Evolutionary conservation across 2,329 filamentous ascomycete species (phyloP).

Genomic region (Penicillium psychrosexuale): DNA sequence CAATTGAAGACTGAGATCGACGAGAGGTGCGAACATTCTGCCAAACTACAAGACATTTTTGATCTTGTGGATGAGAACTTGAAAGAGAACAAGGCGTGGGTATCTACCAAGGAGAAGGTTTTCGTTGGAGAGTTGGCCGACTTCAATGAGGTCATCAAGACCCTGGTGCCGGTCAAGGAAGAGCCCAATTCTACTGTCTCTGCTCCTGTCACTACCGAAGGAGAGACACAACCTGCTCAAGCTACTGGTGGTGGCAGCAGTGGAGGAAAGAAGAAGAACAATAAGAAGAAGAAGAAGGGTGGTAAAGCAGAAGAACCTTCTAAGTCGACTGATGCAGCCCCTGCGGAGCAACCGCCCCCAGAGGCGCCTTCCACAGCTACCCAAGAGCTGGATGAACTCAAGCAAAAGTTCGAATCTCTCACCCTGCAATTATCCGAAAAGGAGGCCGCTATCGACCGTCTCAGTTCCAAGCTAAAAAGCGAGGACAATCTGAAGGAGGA

Average conservation of each 20-base stretch:
- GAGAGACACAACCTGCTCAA: slow-evolving; percentile 20
- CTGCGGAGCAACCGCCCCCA: slow-evolving; percentile 21
- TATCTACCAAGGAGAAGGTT: slow-evolving; percentile 33
- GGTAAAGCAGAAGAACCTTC: slow-evolving; percentile 49
- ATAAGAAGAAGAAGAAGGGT: slow-evolving; percentile 84
- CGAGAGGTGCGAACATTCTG: slow-evolving; percentile 37
- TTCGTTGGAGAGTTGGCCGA: slow-evolving; percentile 32
- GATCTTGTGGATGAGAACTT: slow-evolving; percentile 42
- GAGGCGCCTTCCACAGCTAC: slow-evolving; percentile 33
- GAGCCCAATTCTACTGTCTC: slow-evolving; percentile 11
- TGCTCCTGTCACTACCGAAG: slow-evolving; percentile 16
- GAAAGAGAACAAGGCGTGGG: slow-evolving; percentile 36
- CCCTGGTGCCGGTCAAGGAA: slow-evolving; percentile 23
- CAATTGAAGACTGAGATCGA: slow-evolving; percentile 44
- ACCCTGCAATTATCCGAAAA: slow-evolving; percentile 51
- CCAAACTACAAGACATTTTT: slow-evolving; percentile 35
- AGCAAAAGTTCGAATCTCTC: slow-evolving; percentile 37
- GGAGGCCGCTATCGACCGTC: slow-evolving; percentile 67
- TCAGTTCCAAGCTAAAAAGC: slow-evolving; percentile 70
- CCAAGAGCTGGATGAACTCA: slow-evolving; percentile 29
- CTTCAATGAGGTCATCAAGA: slow-evolving; percentile 37
- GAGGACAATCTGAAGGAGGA: slow-evolving; percentile 78
- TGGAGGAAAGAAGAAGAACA: slow-evolving; percentile 68
- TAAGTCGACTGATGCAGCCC: slow-evolving; percentile 21
- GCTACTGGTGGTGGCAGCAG: slow-evolving; percentile 18